Percentiles rank a stretch among this genome's conserved stretches.
These are phyloP conservation scores for Candida lessepsii DNA, from an alignment of 805 yeast species.

Conservation along the genomic window DNA sequence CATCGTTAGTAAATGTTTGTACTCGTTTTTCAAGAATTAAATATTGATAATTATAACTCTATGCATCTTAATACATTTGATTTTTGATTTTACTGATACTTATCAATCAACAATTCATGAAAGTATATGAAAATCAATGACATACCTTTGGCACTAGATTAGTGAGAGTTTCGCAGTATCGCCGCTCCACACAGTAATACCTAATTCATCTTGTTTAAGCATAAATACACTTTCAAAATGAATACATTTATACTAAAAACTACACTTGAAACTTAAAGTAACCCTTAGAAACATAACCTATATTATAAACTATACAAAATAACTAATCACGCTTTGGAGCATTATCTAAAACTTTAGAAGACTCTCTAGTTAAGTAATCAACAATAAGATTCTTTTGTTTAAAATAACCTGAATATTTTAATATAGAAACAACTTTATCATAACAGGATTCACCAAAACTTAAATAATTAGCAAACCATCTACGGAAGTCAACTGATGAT, in stretches of 20 bases:
- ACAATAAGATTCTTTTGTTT: slow-evolving; percentile 39
- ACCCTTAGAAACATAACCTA: too few species aligned
- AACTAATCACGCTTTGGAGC: slow-evolving; percentile 13
- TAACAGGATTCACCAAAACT: slow-evolving; percentile 62
- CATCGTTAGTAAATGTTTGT: slow-evolving; percentile 18
- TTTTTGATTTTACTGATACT: slow-evolving; percentile 8
- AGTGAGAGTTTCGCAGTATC: background rate
- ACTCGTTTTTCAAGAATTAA: slow-evolving; percentile 29
- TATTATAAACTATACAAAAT: too few species aligned
- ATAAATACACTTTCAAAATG: too few species aligned
- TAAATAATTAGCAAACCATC: slow-evolving; percentile 52
- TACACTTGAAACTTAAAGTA: too few species aligned
- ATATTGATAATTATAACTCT: slow-evolving; percentile 15
- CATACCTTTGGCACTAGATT: slow-evolving; percentile 1
- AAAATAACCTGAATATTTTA: slow-evolving; percentile 52
- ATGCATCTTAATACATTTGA: slow-evolving; percentile 26
- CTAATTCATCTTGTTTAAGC: too few species aligned
- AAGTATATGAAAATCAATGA: slow-evolving; percentile 4
- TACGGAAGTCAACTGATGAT: slow-evolving; percentile 46
- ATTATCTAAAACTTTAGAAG: slow-evolving; percentile 22
- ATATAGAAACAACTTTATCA: slow-evolving; percentile 44
- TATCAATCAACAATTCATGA: slow-evolving; percentile 8
- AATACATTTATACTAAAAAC: too few species aligned
- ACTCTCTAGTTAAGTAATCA: slow-evolving; percentile 35
- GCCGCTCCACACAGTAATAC: too few species aligned